Base-by-base conservation (phyloP, 169 alveolate genomes). In the Prorocentrum cordatum region DNA sequence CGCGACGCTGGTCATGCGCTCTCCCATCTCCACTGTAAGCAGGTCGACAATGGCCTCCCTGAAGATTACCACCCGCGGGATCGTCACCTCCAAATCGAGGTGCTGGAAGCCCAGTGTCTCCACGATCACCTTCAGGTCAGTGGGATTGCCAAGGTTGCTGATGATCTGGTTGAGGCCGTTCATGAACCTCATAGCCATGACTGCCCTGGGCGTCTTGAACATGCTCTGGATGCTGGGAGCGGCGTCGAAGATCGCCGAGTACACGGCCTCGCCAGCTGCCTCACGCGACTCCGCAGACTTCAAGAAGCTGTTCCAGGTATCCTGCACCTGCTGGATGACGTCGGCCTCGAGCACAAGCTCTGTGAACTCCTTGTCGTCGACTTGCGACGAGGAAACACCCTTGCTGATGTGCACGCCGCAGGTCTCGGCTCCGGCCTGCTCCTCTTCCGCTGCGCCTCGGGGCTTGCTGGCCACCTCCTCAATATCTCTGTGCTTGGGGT, bases 211-310 rank as follows among this genome's bases (percentile, higher is more conserved):
- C 12, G 90, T 80, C 79, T 59, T 80, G 54, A 80, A 80, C n/a
- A 80, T 66, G 64, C 29, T 18, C 68, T 80, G 90, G 6, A 80
- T 18, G n/a, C 79, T 38, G 9, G 90, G 90, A 10, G 90, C 90
- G 1, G 80, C 73, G 20, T 80, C 90, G 39, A 80, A 80, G 80
- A 80, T 59, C 36, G 90, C 90, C 26, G 77, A 31, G 36, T 80
- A 80, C 68, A 80, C 62, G 24, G 90, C 90, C 24, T 80, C 90
- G 20, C 90, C 90, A 45, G n/a, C n/a, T n/a, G n/a, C n/a, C n/a
- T n/a, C n/a, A n/a, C n/a, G n/a, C n/a, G n/a, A n/a, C n/a, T n/a
- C n/a, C n/a, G n/a, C n/a, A n/a, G n/a, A n/a, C n/a, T n/a, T n/a
- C n/a, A n/a, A n/a, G n/a, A n/a, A n/a, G n/a, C n/a, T n/a, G n/a